phyloP scores from a whole-genome alignment of 164 flowering plant genomes.

The Brasenia schreberi region DNA sequence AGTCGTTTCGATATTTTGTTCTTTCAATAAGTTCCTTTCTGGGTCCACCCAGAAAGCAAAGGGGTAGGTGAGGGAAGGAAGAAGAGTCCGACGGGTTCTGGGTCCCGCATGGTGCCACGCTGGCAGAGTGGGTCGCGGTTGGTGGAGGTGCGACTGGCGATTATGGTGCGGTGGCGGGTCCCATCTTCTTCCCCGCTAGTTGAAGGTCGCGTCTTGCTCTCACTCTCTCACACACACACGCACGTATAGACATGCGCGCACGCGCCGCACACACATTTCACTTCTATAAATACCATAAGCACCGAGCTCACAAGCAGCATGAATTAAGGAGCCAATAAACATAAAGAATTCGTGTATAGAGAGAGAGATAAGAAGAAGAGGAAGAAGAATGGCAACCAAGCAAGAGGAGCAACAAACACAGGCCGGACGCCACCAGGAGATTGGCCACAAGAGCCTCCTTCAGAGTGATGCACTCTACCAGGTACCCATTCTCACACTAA shows the following conservation, averaged over 20 bases:
- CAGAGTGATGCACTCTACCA: slow-evolving; percentile 87
- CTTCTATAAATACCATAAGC: neutral
- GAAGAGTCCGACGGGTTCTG: no score
- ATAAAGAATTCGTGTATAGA: neutral
- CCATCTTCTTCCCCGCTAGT: neutral
- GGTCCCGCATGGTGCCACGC: no score
- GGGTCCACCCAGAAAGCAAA: no score
- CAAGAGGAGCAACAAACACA: slow-evolving; percentile 10
- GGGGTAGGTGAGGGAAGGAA: no score
- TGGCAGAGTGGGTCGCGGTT: neutral
- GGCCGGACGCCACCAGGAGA: slow-evolving; percentile 51
- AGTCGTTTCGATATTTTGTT: no score
- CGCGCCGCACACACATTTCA: neutral
- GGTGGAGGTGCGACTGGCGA: neutral
- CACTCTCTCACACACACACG: no score
- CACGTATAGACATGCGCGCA: no score
- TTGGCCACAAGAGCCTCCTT: slow-evolving; percentile 89
- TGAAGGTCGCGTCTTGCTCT: neutral
- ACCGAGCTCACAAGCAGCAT: neutral
- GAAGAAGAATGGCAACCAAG: slow-evolving; percentile 12
- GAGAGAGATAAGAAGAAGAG: neutral
- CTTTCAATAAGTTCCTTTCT: no score
- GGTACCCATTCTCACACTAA: slow-evolving; percentile 17
- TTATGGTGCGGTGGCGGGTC: neutral
- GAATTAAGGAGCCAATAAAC: neutral